Evolutionary conservation across 2,329 filamentous ascomycete genomes (phyloP).

Genomic region (Emergomyces orientalis): DNA sequence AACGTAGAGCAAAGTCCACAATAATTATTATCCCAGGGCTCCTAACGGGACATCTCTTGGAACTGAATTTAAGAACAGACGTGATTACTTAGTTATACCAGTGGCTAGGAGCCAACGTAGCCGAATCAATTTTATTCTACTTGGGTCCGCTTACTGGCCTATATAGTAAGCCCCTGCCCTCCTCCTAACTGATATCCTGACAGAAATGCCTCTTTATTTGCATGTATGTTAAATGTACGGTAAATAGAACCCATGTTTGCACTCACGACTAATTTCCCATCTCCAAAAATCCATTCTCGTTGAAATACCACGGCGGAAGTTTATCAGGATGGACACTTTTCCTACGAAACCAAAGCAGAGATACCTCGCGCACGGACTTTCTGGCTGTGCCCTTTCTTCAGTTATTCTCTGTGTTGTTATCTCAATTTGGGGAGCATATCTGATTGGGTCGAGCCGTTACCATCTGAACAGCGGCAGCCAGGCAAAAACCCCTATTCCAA

Average conservation of each 20-base stretch:
- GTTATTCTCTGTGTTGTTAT: neutral
- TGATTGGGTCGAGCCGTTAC: neutral
- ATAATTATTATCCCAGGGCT: neutral
- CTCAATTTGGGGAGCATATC: neutral
- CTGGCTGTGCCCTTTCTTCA: neutral
- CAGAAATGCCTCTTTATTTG: neutral
- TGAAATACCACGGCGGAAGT: neutral
- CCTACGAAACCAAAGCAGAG: neutral
- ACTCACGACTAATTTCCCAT: neutral
- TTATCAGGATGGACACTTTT: neutral
- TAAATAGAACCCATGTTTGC: neutral
- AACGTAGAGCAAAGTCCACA: neutral
- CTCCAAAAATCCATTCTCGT: neutral
- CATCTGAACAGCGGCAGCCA: neutral
- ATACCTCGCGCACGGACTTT: neutral
- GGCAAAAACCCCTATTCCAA: conserved; percentile 3
- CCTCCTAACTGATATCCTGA: neutral
- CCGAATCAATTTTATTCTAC: neutral
- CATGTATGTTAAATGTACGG: neutral
- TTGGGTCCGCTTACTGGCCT: neutral
- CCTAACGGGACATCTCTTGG: neutral
- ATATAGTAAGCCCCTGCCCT: neutral
- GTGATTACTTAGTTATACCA: neutral
- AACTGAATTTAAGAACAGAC: neutral
- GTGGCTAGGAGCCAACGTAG: neutral